Evolutionary conservation across 441 rosid genomes (phyloP).

Genomic region (Erysimum pusillum): DNA sequence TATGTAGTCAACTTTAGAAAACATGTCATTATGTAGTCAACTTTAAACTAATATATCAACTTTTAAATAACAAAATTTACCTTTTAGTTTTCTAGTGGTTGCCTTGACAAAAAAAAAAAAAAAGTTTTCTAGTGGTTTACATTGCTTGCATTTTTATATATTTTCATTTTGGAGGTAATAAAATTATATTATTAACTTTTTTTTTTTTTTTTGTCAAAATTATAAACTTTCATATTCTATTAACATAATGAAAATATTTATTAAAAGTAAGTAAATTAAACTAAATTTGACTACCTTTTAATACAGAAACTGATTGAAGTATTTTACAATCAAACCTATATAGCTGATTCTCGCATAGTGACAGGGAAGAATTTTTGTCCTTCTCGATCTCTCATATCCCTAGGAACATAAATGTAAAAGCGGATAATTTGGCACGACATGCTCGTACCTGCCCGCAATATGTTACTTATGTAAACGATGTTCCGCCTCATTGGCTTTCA

Average conservation of each 20-base stretch:
- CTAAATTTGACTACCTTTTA: not conserved
- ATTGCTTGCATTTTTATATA: not conserved
- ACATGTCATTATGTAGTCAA: slow-evolving; percentile 8
- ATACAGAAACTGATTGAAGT: not conserved
- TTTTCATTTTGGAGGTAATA: not conserved
- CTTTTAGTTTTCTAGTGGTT: not conserved
- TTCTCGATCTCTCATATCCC: too few relatives aligned
- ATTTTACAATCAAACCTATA: not conserved
- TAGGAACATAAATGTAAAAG: too few relatives aligned
- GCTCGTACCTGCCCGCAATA: too few relatives aligned
- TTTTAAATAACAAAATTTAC: not conserved
- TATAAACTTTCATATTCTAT: not conserved
- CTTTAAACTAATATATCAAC: not conserved
- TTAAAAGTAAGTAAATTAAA: not conserved
- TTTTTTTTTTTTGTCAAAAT: too few relatives aligned
- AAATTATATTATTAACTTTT: not conserved
- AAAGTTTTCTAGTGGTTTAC: not conserved
- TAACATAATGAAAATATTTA: not conserved
- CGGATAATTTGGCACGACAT: too few relatives aligned
- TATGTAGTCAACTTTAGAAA: slow-evolving; percentile 20
- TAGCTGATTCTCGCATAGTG: not conserved
- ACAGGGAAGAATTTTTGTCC: too few relatives aligned
- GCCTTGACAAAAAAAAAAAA: too few relatives aligned
- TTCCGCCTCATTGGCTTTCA: too few relatives aligned
- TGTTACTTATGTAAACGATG: too few relatives aligned